phyloP scores from a whole-genome alignment of 2,329 filamentous ascomycete genomes.

The Pleoardoris graminearum region DNA sequence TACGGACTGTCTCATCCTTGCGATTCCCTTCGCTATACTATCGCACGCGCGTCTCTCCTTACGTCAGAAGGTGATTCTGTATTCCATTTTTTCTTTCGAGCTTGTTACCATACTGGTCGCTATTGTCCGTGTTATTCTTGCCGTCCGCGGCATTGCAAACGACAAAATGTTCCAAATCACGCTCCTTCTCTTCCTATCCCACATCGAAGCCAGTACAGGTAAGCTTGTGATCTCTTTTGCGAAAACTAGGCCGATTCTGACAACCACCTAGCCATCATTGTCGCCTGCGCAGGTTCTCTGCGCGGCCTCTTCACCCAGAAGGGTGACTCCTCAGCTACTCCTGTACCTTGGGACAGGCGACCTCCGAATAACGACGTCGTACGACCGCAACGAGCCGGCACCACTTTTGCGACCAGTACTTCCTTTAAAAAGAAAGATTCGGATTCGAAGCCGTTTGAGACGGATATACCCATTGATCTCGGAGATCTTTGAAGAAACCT shows the following conservation, averaged over 20 bases:
- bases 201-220: slow-evolving; percentile 12
- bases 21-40: slow-evolving; percentile 10
- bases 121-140: slow-evolving; percentile 4
- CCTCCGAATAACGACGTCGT: slow-evolving; percentile 1
- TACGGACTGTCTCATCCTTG: slow-evolving; percentile 12
- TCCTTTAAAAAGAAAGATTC: neutral
- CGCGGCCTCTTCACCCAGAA: slow-evolving; percentile 11
- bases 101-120: slow-evolving; percentile 8
- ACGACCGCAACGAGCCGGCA: neutral
- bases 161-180: slow-evolving; percentile 3
- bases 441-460: slow-evolving; percentile 3
- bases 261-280: slow-evolving; percentile 4
- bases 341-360: slow-evolving; percentile 4
- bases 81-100: slow-evolving; percentile 12
- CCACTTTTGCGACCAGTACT: neutral
- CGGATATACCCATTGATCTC: slow-evolving; percentile 4
- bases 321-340: neutral
- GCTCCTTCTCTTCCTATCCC: slow-evolving; percentile 6
- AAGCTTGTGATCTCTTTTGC: neutral
- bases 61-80: slow-evolving; percentile 5
- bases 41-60: neutral
- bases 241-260: neutral
- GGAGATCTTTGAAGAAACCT: neutral
- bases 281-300: slow-evolving; percentile 9
- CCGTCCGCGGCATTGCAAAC: neutral